Percentiles rank a stretch among this genome's conserved stretches.
phyloP scores from a whole-genome alignment of 169 alveolate species.

The Hepatocystis sp. region DNA sequence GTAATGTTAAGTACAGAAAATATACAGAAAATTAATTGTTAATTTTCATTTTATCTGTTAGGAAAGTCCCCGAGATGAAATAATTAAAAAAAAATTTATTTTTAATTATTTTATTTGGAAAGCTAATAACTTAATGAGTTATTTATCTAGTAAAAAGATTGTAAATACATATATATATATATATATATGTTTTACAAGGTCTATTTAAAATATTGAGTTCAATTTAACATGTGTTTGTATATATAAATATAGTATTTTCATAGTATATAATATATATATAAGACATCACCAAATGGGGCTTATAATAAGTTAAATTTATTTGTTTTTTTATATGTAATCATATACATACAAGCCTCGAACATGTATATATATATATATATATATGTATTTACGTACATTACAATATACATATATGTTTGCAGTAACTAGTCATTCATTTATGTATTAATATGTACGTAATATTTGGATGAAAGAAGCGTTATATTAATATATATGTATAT shows the following conservation, averaged over 20 bases:
- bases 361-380: not conserved
- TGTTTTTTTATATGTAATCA: not conserved
- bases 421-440: no score
- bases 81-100: constrained; percentile 1
- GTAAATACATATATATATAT: not conserved
- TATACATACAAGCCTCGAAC: not conserved
- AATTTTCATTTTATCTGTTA: constrained; percentile 70
- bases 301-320: constrained; percentile 66
- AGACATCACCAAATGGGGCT: constrained; percentile 78
- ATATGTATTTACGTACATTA: not conserved
- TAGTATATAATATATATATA: no score
- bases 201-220: constrained; percentile 53
- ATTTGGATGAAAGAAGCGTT: no score
- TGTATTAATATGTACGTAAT: no score
- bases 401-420: no score
- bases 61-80: constrained; percentile 78
- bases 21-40: constrained; percentile 60
- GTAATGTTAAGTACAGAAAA: constrained; percentile 75
- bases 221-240: constrained; percentile 56
- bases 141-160: constrained; percentile 36
- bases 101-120: constrained; percentile 24
- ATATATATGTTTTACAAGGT: constrained; percentile 4
- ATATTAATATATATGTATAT: no score
- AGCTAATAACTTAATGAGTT: constrained; percentile 74
- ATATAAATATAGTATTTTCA: no score